Evolutionary conservation across 371 early-diverging fungal species (phyloP), one percentile per base, ranked within the genome.

Genomic region (Mortierella sp.): DNA sequence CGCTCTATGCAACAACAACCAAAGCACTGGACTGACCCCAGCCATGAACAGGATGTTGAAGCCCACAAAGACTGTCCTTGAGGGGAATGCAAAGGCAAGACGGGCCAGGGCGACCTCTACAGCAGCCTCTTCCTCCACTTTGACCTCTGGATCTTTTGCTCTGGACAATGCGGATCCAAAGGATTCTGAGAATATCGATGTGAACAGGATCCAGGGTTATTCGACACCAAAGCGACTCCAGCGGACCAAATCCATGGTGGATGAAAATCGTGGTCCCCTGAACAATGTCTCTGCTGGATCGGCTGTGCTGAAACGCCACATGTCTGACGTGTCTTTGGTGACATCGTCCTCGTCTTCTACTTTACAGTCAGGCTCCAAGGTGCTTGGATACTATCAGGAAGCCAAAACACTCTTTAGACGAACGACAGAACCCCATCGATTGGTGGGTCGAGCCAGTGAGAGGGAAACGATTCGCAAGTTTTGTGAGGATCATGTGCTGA

Each of bases 371-470:
- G 37, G 37, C 37, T 47, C 61, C 12, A 51, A 61, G 56, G 55
- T 30, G 7, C 30, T 69, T 12, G 51, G 62, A 25, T 62, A 77
- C 23, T 84, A 74, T 62, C 81, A 82, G 56, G 84, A 84, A 47
- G 90, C 89, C 25, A 93, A 92, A 52, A 66, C 88, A 6, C 64
- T 88, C 1, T 92, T 93, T 67, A 82, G 88, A 14, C 85, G 92
- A 15, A 86, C 90, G 29, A 83, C 89, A 5, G 83, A 86, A 11
- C 93, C 94, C 3, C 81, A 84, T 18, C 84, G 89, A 12, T 80
- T 96, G 1, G 86, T 96, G 25, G 96, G 96, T 3, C 90, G 97
- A 29, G 86, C 79, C 1, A 57, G 74, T 15, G 96, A 97, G 83
- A 86, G 93, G 37, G 68, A 79, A 6, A 72, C 62, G 0, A 87